A percentile compares a stretch with the other conserved stretches of the same genome.
phyloP scores from a whole-genome alignment of 257 asterid genomes.

The Salvia miltiorrhiza region DNA sequence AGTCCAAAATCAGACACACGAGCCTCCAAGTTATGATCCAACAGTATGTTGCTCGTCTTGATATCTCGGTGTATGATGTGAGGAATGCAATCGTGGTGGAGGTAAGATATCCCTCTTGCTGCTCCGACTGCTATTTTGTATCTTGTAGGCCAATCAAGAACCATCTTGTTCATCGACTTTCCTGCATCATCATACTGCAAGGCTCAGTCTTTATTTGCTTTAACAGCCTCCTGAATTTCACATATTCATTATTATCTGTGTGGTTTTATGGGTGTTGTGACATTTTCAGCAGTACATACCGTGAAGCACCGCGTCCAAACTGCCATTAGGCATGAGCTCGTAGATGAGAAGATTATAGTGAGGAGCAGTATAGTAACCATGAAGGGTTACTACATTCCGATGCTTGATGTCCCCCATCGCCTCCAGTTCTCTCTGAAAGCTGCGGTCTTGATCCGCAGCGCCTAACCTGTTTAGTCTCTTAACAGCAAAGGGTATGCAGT shows the following conservation, averaged over 20 bases:
- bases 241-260: background rate
- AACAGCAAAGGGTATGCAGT: constrained; percentile 54
- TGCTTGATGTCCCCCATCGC: constrained; percentile 92
- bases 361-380: constrained; percentile 75
- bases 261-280: background rate
- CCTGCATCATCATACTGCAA: too few species aligned
- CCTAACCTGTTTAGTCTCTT: constrained; percentile 56
- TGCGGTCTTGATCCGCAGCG: constrained; percentile 59
- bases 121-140: constrained; percentile 81
- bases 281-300: constrained; percentile 36
- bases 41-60: constrained; percentile 76
- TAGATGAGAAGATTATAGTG: constrained; percentile 81
- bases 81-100: constrained; percentile 89
- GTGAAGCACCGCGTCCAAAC: constrained; percentile 58
- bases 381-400: constrained; percentile 72
- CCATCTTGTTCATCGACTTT: constrained; percentile 44
- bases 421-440: constrained; percentile 82
- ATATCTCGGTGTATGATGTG: constrained; percentile 89
- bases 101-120: constrained; percentile 86
- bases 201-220: too few species aligned
- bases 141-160: constrained; percentile 72
- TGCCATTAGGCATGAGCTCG: constrained; percentile 88
- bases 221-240: background rate
- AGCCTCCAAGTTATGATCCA: constrained; percentile 74
- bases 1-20: constrained; percentile 82